Evolutionary conservation across 345 rosid genomes (phyloP), one percentile per base, ranked within the genome.

Genomic region (Physaria fendleri): DNA sequence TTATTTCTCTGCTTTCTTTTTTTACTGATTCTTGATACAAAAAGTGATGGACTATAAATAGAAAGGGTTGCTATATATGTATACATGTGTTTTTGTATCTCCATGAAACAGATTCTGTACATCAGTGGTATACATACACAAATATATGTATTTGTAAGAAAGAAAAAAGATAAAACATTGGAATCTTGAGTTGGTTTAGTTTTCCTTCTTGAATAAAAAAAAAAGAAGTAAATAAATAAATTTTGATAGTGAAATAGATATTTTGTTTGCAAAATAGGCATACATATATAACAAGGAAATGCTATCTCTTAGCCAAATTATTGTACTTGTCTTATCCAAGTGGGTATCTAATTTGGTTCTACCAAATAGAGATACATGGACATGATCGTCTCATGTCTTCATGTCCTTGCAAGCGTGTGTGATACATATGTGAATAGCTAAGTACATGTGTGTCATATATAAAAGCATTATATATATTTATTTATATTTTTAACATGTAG

Each of bases 351-450:
- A 29, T 50, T 67, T 67, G 59, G 38, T 41, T 41, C 32, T 33
- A 23, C 17, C 60, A 51, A 48, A 33, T n/a, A 32, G 40, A 59
- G 45, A 49, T 40, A 14, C 17, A 42, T 49, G 50, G 45, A 41
- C 59, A 67, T 59, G 54, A 67, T 67, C 60, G 41, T 41, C 28
- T 50, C 38, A 17, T 59, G 53, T 32, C 65, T 66, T 66, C 24
- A 23, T 49, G 65, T 41, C 46, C 45, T 23, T 49, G 32, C 20
- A 37, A 30, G 65, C 51, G 72, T 49, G 72, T 67, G 57, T 56
- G n/a, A n/a, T n/a, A 35, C 34, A 13, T 11, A 43, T 45, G 24
- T 23, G 23, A 15, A 7, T 43, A 43, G n/a, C 11, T 47, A 47
- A 48, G 62, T 65, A 65, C 63, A 56, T 46, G 48, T 45, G 41